Conservation (phyloP, 345 rosid species). For the Eucalyptus urophylla region DNA sequence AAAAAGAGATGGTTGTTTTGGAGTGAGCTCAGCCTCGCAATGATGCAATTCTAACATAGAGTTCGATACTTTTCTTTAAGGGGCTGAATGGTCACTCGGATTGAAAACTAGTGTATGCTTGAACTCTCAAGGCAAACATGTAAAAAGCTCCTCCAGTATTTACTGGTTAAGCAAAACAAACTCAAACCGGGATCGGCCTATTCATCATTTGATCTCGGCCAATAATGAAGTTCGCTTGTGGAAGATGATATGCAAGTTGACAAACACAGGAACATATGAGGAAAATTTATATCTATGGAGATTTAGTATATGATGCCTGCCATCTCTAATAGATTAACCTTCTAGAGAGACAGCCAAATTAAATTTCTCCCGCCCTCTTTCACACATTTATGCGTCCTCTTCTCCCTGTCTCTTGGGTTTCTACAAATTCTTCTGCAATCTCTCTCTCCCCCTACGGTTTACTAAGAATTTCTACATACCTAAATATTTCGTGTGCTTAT, state of each 20-base stretch:
- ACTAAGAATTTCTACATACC: not conserved
- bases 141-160: too few species aligned
- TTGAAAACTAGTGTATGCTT: too few species aligned
- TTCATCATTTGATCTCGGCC: too few species aligned
- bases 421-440: not conserved
- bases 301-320: not conserved
- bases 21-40: too few species aligned
- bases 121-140: too few species aligned
- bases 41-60: too few species aligned
- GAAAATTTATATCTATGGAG: not conserved
- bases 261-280: not conserved
- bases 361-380: not conserved
- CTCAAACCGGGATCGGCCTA: too few species aligned
- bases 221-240: too few species aligned
- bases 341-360: not conserved
- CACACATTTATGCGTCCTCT: not conserved
- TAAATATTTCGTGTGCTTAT: not conserved
- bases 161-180: too few species aligned
- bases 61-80: accelerated
- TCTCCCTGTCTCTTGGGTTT: not conserved
- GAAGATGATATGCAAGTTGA: too few species aligned
- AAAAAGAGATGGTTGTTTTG: too few species aligned
- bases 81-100: too few species aligned
- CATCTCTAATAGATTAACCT: not conserved
- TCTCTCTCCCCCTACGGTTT: not conserved